Percentiles rank a stretch among this genome's conserved stretches.
These are phyloP conservation scores for Galeopsis tetrahit DNA, from an alignment of 257 asterid species.

Conservation along the genomic window DNA sequence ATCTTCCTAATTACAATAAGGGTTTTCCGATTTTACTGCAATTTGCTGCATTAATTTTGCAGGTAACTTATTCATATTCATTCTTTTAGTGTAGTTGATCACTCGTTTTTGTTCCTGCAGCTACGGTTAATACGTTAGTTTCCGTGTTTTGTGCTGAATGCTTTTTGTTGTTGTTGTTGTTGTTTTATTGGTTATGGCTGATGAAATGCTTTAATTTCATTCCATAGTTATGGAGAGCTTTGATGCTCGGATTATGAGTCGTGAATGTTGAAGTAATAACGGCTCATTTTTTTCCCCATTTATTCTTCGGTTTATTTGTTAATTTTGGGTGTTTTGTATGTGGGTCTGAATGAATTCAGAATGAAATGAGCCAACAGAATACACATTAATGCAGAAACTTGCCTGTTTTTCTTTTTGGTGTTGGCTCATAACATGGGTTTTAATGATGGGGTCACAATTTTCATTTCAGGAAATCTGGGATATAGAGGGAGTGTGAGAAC, in stretches of 20 bases:
- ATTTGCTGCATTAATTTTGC: constrained; percentile 32
- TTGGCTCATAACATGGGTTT: constrained; percentile 17
- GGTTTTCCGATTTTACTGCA: constrained; percentile 27
- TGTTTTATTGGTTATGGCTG: constrained; percentile 12
- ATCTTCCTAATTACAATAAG: constrained; percentile 23
- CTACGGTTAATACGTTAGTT: constrained; percentile 7
- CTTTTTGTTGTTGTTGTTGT: constrained; percentile 14
- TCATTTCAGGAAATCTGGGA: constrained; percentile 48
- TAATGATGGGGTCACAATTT: constrained; percentile 1
- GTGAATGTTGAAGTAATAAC: neutral
- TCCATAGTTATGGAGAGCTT: constrained; percentile 8
- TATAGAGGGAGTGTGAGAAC: constrained; percentile 33
- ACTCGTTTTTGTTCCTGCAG: constrained; percentile 18
- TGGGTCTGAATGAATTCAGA: constrained; percentile 1
- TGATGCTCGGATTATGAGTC: constrained; percentile 15
- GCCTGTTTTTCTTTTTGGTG: constrained; percentile 10
- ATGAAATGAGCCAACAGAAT: constrained; percentile 9
- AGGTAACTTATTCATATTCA: constrained; percentile 30
- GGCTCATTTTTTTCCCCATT: neutral
- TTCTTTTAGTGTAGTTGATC: constrained; percentile 29
- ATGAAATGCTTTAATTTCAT: constrained; percentile 23
- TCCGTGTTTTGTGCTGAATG: constrained; percentile 19
- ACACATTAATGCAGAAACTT: constrained; percentile 7
- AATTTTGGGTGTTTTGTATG: neutral
- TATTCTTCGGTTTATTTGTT: neutral